Percentiles rank a stretch among this genome's conserved stretches.
These are phyloP conservation scores for Wickerhamomyces xylosicus DNA, from an alignment of 805 yeast species.

Conservation along the genomic window DNA sequence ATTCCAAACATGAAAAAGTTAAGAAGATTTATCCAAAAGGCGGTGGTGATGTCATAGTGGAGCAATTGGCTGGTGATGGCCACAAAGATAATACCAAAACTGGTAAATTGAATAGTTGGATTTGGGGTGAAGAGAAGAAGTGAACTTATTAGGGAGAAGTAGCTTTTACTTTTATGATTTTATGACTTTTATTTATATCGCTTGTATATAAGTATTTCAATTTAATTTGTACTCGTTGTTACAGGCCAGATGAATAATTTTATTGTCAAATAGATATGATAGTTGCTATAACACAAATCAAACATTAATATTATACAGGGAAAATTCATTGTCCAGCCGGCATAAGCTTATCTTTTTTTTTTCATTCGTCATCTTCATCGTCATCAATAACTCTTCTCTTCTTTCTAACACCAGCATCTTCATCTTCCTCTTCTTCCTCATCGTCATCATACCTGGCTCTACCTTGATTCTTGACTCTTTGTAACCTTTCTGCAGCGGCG, in stretches of 20 bases:
- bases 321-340: too few species aligned
- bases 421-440: slow-evolving; percentile 12
- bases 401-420: slow-evolving; percentile 20
- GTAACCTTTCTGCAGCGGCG: slow-evolving; percentile 36
- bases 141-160: too few species aligned
- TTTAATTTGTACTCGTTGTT: too few species aligned
- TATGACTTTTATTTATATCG: not conserved
- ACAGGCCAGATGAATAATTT: too few species aligned
- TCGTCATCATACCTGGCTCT: slow-evolving; percentile 34
- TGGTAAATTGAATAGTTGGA: slow-evolving; percentile 11
- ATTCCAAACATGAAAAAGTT: slow-evolving; percentile 25
- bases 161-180: too few species aligned
- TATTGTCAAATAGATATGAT: too few species aligned
- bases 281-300: too few species aligned
- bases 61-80: slow-evolving; percentile 6
- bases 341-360: too few species aligned
- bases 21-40: slow-evolving; percentile 27
- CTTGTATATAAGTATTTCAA: not conserved
- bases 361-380: slow-evolving; percentile 38
- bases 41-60: slow-evolving; percentile 26
- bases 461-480: slow-evolving; percentile 31
- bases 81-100: slow-evolving; percentile 1
- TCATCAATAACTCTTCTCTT: slow-evolving; percentile 40
- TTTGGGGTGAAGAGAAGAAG: slow-evolving; percentile 10
- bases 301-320: too few species aligned